Base-by-base conservation (phyloP, 805 yeast species). In the Pichia eremophila region DNA sequence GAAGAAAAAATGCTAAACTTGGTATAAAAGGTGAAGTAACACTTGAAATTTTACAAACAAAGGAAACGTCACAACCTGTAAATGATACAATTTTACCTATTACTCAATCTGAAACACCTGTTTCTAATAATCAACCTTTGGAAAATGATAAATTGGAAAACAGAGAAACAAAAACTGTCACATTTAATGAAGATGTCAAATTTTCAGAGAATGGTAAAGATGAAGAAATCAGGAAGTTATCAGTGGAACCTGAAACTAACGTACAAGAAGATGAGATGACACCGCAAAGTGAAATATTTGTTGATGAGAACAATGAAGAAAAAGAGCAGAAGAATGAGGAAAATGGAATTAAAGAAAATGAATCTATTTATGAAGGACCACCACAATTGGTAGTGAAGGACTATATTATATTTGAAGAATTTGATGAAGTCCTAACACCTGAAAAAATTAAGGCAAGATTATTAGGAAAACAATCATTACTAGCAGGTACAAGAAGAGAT, bases 321-420 rank as follows among this genome's bases (percentile, higher is more conserved):
- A n/a, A 22, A 37, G 27, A 28, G 8, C 31, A 14, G n/a, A 34
- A 4, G 17, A 7, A 10, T 5, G 7, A 2, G 1, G 36, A 8
- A 1, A 34, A 8, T 9, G 45, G 22, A n/a, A 44, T 34, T 29
- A 14, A 29, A 1, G 47, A 46, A 22, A 38, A 41, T n/a, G 37
- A 39, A 27, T 41, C 46, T 8, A 51, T 69, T 0, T 79, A 71
- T 55, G 82, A 81, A 60, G 95, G 95, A 0, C 95, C 95, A 1
- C 63, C 69, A 2, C 88, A 81, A 57, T 71, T 71, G 46, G 79
- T 83, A 2, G 71, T 79, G 1, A 70, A 76, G 35, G 79, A 81
- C 54, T 68, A 68, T 39, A 61, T 87, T 0, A 70, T 77, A 2
- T 66, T 85, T 41, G 71, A 79, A 50, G 75, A 75, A 36, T 77